phyloP scores from a whole-genome alignment of 768 basidiomycete species.

The Mycena pura region DNA sequence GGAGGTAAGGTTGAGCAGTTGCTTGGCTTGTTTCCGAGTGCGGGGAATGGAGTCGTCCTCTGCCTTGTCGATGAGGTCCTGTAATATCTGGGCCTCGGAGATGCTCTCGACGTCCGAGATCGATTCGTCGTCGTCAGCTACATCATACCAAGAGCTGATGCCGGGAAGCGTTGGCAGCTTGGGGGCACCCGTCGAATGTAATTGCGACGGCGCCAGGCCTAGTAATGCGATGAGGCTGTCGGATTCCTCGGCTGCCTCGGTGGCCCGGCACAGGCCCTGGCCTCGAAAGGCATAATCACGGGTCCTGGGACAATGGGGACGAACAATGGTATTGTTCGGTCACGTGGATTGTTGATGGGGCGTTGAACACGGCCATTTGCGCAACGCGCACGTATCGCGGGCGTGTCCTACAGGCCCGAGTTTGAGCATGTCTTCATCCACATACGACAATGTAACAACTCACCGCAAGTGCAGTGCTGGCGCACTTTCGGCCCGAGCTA shows the following conservation, averaged over 20 bases:
- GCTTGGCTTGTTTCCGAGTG: neutral
- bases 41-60: neutral
- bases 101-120: neutral
- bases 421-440: no score
- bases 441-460: no score
- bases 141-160: constrained; percentile 2
- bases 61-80: neutral
- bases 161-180: neutral
- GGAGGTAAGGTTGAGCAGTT: constrained; percentile 4
- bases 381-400: no score
- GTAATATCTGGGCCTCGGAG: neutral
- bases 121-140: neutral
- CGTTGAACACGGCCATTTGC: no score
- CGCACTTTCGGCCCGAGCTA: no score
- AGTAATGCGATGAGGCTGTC: constrained; percentile 27
- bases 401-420: no score
- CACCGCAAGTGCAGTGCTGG: no score
- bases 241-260: constrained; percentile 26
- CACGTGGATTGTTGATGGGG: no score
- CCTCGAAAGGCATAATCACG: no score
- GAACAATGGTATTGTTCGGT: no score
- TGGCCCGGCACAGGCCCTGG: no score
- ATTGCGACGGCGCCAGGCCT: constrained; percentile 22
- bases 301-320: no score
- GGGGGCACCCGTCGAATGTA: neutral